Evolutionary conservation across 306 rosid species (phyloP).

Genomic region (Pterocarpus macrocarpus): DNA sequence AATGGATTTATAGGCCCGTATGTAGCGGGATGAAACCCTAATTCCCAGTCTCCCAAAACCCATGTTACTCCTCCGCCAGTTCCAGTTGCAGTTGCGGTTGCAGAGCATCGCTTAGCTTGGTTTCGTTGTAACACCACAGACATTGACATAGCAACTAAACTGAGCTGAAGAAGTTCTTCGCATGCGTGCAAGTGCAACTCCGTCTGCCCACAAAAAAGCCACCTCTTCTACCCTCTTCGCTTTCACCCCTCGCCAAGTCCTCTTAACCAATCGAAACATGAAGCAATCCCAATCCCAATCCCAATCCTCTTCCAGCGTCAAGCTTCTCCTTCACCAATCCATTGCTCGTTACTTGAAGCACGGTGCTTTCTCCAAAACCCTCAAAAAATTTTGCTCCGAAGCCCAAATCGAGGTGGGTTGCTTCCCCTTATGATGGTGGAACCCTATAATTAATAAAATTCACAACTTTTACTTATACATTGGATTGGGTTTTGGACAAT

Average conservation of each 20-base stretch:
- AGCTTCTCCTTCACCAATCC: constrained; percentile 63
- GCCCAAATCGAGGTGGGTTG: constrained; percentile 66
- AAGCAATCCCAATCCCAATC: constrained; percentile 19
- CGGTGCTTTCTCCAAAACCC: constrained; percentile 73
- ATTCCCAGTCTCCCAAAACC: not conserved
- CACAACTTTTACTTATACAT: not conserved
- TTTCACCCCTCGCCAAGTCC: constrained; percentile 81
- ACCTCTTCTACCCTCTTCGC: constrained; percentile 53
- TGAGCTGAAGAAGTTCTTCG: constrained; percentile 42
- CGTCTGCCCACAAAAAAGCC: constrained; percentile 30
- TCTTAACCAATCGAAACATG: constrained; percentile 58
- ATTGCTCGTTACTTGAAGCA: constrained; percentile 67
- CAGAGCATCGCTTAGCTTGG: not conserved
- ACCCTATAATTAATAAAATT: not conserved
- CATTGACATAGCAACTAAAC: too few species aligned
- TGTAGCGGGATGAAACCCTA: constrained; percentile 19
- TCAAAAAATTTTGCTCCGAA: constrained; percentile 75
- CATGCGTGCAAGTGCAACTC: constrained; percentile 58
- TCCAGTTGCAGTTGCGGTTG: not conserved
- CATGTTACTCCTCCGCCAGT: not conserved
- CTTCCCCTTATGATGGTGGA: not conserved
- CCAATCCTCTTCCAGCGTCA: constrained; percentile 15
- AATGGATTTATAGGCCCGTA: too few species aligned
- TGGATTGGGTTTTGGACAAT: not conserved
- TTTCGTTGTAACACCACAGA: not conserved